Conservation (phyloP, 768 basidiomycete genomes). For the Termitomyces heimii region DNA sequence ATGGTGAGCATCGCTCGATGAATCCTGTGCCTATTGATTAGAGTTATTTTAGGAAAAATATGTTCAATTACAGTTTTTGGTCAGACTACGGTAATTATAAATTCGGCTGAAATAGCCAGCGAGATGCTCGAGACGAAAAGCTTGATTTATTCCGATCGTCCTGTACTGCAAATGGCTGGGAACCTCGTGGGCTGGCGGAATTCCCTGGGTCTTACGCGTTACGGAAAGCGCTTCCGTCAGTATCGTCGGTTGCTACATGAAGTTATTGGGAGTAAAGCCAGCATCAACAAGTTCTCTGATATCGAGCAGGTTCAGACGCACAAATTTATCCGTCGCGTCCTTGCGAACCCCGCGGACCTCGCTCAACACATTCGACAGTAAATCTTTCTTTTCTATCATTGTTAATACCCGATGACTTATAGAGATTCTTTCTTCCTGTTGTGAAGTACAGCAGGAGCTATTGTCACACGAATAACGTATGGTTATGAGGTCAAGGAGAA, state of each 20-base stretch:
- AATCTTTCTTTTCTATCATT: constrained; percentile 9
- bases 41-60: no score
- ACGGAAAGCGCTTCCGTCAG: constrained; percentile 46
- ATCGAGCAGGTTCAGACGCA: constrained; percentile 41
- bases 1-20: no score
- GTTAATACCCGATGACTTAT: not conserved
- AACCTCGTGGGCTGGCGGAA: constrained; percentile 54
- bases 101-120: no score
- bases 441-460: constrained; percentile 43
- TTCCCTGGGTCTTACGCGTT: constrained; percentile 43
- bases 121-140: no score
- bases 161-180: constrained; percentile 48
- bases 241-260: constrained; percentile 46
- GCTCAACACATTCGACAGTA: constrained; percentile 42
- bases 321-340: constrained; percentile 38
- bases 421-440: not conserved
- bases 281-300: constrained; percentile 35
- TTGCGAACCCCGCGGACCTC: constrained; percentile 41
- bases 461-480: constrained; percentile 45
- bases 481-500: constrained; percentile 47
- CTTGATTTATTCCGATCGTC: no score
- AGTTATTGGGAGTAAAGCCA: constrained; percentile 36
- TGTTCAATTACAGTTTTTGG: no score
- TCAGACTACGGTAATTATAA: no score
- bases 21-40: no score